Base-by-base conservation (phyloP, 352 stramenopile genomes). In the Pythium oligandrum region DNA sequence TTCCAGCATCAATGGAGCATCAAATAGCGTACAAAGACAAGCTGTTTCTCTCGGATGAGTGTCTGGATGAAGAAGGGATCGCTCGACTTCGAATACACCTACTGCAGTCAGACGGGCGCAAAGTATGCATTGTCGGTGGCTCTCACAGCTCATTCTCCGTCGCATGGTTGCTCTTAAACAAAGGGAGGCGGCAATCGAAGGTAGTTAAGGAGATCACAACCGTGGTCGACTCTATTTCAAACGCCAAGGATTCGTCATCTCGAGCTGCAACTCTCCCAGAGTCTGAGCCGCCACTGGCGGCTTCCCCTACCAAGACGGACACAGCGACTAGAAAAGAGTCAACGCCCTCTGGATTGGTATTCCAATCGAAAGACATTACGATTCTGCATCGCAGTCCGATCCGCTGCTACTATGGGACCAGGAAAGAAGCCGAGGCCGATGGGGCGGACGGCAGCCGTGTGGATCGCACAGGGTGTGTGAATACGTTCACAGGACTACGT, bases 101-200 rank as follows among this genome's bases (percentile, higher is more conserved):
- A 31, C 53, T 83, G 2, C 54, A 73, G 10, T 58, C 68, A 11
- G 71, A 81, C 10, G 55, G 64, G 5, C 58, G 55, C 9, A 89
- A 91, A 64, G 78, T 93, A 10, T 90, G 74, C 47, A 83, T 96
- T 40, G 71, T 95, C 3, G 86, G 86, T 8, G 86, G 86, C 10
- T 90, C 81, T 0, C 85, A 96, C 65, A 93, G 79, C 37, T 85
- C 86, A 2, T 96, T 96, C 53, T 93, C 79, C 0, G 78, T 90
- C 3, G 78, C 78, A 4, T 94, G 81, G 85, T 59, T 91, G 39
- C 68, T 90, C 39, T 57, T 96, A 32, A 83, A 93, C 59, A 83
- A 72, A 17, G 73, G 80, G 12, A 63, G 50, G 47, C 40, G 53
- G 34, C 40, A 52, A 34, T 35, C 56, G 37, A 12, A 42, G 12